Base-by-base conservation (phyloP, 108 stramenopile genomes). In the Stephanodiscus triporus region DNA sequence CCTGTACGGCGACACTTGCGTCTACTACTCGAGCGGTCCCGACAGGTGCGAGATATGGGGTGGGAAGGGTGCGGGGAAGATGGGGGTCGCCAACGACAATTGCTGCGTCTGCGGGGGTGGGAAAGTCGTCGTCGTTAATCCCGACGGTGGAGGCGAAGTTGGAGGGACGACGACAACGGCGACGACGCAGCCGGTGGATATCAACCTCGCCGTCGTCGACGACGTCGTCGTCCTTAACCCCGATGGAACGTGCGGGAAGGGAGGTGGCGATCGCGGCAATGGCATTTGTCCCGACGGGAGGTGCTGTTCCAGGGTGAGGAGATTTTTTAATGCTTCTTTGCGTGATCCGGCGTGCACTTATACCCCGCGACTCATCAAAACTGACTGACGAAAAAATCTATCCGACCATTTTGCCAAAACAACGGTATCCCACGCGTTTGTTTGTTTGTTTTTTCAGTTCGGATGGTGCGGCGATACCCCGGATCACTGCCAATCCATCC, bases 241-340 rank as follows among this genome's bases (percentile, higher is more conserved):
- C 19, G 60, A 23, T 0, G 69, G 69, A 22, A 62, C 57, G 19
- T 70, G 69, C 58, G 69, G 69, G 17, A 62, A 23, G 16, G 58
- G 58, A 0, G 40, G 60, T 5, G 60, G 60, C 60, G 60, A 70
- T 51, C 60, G 57, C 8, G 69, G 69, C 58, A 70, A 70, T 19
- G 69, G 69, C 4, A 51, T 60, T 40, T 70, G 69, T n/a, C 59
- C 57, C 58, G 23, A 70, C 20, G 69, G 69, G 58, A 70, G n/a
- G n/a, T 70, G 69, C 27, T 70, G 69, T 45, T 45, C 43, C 43
- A 45, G 14, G 43, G 43, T 45, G 53, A 54, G 53, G 23, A 26
- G 24, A 54, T 5, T 34, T 34, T 34, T 34, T 34, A 34, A 2
- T 2, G 4, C 32, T 5, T 34, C 32, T 34, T 34, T 34, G 32